Base-by-base conservation (phyloP, 179 eudicot genomes). In the Spinacia oleracea region DNA sequence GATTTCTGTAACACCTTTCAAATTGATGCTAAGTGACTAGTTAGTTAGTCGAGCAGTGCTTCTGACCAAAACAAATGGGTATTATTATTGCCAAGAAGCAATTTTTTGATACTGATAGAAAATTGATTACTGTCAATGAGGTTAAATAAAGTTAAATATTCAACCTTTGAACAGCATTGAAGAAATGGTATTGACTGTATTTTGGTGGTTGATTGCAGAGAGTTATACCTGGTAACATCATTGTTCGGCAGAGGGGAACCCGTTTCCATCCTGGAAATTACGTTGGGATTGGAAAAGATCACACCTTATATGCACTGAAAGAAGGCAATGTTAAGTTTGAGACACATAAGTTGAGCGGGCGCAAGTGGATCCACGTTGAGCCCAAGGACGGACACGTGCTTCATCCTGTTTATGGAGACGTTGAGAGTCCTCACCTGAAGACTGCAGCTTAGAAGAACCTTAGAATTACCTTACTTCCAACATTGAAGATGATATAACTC, bases 301-400 rank as follows among this genome's bases (percentile, higher is more conserved):
- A 93, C 84, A 93, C 98, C 2, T 79, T 93, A 4, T 93, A 79
- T 63, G 97, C 98, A 7, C 40, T 93, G 59, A 93, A 90, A 81
- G 97, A 87, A 85, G 98, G 97, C 1, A 65, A 56, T 45, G 93
- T 93, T 48, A 96, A 91, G 79, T 95, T 95, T 68, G 98, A 95
- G 79, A 88, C 78, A 42, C 85, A 93, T 84, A 93, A 95, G 89
- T 77, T 90, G 79, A 95, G 87, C 31, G 91, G 92, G n/a, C 96
- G 97, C 77, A 93, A 92, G 79, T 95, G 98, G 97, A 87, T 95
- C 66, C 97, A 93, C 73, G 90, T 95, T 51, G 97, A 88, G 81
- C 98, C 97, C 77, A 91, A 90, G 88, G 90, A 93, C 4, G 98
- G 97, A 35, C 92, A 91, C 78, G 79, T 84, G 40, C 81, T 95